Base-by-base conservation (phyloP, 495 filamentous ascomycete genomes). In the Patellaria atrata region DNA sequence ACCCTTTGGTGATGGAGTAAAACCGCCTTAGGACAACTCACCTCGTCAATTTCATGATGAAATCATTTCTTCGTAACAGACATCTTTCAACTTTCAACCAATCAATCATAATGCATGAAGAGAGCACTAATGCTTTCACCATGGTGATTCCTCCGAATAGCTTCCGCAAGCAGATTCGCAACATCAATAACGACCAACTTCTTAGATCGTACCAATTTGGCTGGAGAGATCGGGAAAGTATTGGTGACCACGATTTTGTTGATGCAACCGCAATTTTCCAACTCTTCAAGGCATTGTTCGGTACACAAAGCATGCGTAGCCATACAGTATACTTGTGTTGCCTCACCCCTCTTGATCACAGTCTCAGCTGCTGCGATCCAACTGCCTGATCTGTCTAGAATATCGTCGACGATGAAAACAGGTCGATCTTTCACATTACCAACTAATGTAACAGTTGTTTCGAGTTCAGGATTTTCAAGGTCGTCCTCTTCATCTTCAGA, bases 311-410 rank as follows among this genome's bases (percentile, higher is more conserved):
- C 91, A 50, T 97, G 89, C 0, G 89, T 97, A 13, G 91, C 89
- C 60, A 97, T 92, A 59, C 83, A 92, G 56, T 94, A 94, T 26
- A 97, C 89, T 56, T 80, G 84, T 54, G 82, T 85, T 4, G 91
- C 89, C 29, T 72, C 74, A 44, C 86, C 89, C 41, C 82, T 68
- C 67, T 94, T 93, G 35, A 91, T 80, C 1, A 94, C 86, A 5
- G 87, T 94, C 62, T 97, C 89, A 7, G 89, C 89, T n/a, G 89
- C 89, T 6, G 87, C 89, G 47, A 96, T 89, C 89, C 89, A 97
- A 13, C 82, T 91, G 14, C 82, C 83, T 18, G 82, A 74, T 56
- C 92, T 93, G 62, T 97, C 89, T 47, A 97, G 94, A 81, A 97
- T 93, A 57, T 97, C 89, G 61, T 97, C 89, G 30, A 97, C 78